phyloP scores from a whole-genome alignment of 495 filamentous ascomycete genomes.

The Aspergillus coremiiformis region DNA sequence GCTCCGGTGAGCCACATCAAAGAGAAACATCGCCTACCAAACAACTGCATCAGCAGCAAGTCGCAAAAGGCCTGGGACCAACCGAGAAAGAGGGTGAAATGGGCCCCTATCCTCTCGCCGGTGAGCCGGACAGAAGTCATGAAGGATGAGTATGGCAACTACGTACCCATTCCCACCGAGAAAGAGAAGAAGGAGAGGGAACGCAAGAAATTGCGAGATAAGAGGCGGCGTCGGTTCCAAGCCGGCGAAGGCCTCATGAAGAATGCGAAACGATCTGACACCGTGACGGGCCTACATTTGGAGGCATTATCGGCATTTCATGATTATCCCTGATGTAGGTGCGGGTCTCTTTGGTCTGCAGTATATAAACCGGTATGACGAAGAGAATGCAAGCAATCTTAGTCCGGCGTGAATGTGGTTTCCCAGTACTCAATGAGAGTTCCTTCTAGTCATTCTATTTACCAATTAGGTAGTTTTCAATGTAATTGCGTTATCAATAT shows the following conservation, averaged over 20 bases:
- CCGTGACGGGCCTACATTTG: no score
- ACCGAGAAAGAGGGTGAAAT: background rate
- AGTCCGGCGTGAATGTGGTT: no score
- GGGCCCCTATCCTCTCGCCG: background rate
- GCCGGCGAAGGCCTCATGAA: background rate
- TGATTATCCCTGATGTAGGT: background rate
- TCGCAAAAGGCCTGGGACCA: background rate
- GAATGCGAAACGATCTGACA: no score
- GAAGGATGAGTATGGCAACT: background rate
- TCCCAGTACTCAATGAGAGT: no score
- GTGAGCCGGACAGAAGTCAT: background rate
- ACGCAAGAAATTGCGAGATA: background rate
- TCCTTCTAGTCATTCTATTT: background rate
- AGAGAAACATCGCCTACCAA: background rate
- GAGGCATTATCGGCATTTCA: no score
- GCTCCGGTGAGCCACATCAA: background rate
- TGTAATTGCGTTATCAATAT: background rate
- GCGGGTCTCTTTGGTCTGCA: background rate
- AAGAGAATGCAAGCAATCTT: background rate
- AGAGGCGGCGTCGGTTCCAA: background rate
- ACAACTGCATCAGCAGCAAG: background rate
- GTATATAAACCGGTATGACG: background rate
- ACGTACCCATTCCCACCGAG: background rate
- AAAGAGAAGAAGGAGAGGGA: background rate
- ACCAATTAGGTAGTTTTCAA: background rate